Base-by-base conservation (phyloP, 176 grass and related monocot genomes). In the Phoenix dactylifera region DNA sequence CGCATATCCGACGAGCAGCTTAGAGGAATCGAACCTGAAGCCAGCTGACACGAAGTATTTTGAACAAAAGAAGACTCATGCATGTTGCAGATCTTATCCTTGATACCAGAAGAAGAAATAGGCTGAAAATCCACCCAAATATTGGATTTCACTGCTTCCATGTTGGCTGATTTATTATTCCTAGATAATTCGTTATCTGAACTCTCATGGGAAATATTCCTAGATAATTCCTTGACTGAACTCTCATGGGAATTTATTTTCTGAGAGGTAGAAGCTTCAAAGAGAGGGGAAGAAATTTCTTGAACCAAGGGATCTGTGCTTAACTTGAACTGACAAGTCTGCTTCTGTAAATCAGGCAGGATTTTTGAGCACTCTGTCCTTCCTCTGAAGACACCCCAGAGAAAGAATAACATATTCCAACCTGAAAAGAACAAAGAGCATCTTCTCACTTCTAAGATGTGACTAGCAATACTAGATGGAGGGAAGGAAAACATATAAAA, bases 381-480 rank as follows among this genome's bases (percentile, higher is more conserved):
- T 53, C 78, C 74, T 82, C 77, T 83, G 59, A 98, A 92, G 49
- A 98, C 72, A 60, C 93, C 93, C 88, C 88, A 98, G 23, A 98
- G 84, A 66, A 80, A 98, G 82, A 78, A 98, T 55, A 98, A 72
- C 73, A 80, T 92, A 50, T 98, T 98, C 93, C 93, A 98, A 56
- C 88, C 93, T 98, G 66, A 80, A 76, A 85, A 55, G 1, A 72
- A 23, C 56, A 72, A 17, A 84, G 51, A 73, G 54, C 55, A 71
- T 68, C 28, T 51, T 18, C 65, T 70, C 56, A 25, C 52, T 49
- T 66, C 30, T 16, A 39, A 32, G 26, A 20, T 51, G 18, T 51
- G 16, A 9, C 20, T 20, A 51, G 16, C 4, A 51, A 65, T 51
- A 50, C 24, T 15, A 23, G 15, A 58, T 29, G 9, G 35, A 44